Conservation (phyloP, 495 filamentous ascomycete genomes). For the Thozetella sp. region DNA sequence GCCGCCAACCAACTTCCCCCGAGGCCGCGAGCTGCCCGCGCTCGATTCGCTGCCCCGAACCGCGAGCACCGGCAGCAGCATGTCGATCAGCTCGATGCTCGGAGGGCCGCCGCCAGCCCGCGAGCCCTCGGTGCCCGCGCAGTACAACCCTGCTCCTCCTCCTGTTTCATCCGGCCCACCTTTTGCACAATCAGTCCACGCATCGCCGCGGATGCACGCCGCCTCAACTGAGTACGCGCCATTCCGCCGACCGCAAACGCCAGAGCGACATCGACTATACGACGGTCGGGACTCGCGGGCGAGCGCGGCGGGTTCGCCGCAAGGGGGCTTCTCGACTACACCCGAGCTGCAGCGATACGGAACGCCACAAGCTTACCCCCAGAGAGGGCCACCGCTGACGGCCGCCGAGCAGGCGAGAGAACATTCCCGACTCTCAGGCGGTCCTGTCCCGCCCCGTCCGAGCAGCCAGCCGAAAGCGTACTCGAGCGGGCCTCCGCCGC, state of each 20-base stretch:
- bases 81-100: constrained; percentile 97
- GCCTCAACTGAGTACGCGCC: constrained; percentile 54
- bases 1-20: constrained; percentile 50
- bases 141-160: constrained; percentile 56
- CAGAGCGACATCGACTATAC: constrained; percentile 60
- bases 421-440: constrained; percentile 33
- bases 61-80: constrained; percentile 64
- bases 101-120: constrained; percentile 60
- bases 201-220: constrained; percentile 52
- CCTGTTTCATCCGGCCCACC: constrained; percentile 47
- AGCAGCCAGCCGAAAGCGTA: constrained; percentile 54
- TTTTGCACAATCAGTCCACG: constrained; percentile 47
- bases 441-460: constrained; percentile 44
- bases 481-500: constrained; percentile 36
- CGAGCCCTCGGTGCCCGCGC: constrained; percentile 49
- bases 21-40: constrained; percentile 56
- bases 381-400: constrained; percentile 36
- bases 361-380: constrained; percentile 51
- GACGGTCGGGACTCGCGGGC: constrained; percentile 47
- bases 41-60: constrained; percentile 48
- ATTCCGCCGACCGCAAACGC: constrained; percentile 73
- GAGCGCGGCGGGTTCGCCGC: constrained; percentile 46
- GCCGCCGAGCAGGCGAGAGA: constrained; percentile 42
- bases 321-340: constrained; percentile 42
- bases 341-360: constrained; percentile 57